Evolutionary conservation across 2,329 filamentous ascomycete genomes (phyloP), one percentile per base, ranked within the genome.

Genomic region (Byssochlamys sp.): DNA sequence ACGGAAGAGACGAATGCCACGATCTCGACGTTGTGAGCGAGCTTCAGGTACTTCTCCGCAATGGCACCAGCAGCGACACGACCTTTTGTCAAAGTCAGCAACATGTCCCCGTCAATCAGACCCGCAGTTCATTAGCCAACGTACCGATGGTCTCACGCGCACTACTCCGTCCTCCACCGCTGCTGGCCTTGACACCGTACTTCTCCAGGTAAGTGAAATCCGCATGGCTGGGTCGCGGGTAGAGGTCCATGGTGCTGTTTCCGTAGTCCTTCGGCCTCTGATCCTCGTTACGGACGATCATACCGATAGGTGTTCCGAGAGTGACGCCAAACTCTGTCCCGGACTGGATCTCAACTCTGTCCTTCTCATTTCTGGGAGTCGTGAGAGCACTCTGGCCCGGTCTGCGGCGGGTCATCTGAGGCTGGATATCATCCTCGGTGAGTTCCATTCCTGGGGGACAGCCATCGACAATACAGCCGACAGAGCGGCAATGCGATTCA

Each of bases 161-260:
- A 71, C 87, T 91, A 71, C 88, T 91, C 61, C 94, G 83, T 56
- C 94, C 92, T 65, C 94, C 92, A 58, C 94, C 92, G 60, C 86
- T 91, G 71, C 85, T 89, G 39, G 94, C 91, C 79, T 95, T 95
- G 65, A 95, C 86, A 58, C 92, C 92, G 73, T 99, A 99, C 78
- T 97, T 97, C 74, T 96, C 89, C 60, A 96, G 81, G 77, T 97
- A 97, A 60, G 94, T 97, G 84, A 88, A 96, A 76, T 97, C 92
- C 59, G 94, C 92, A 76, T 97, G 94, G 71, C 86, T 90, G 35
- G 92, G 94, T 55, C 94, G 84, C 3, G 94, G 94, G 81, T 88
- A 97, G 61, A 85, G 77, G 75, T 97, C 90, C 84, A 96, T 96
- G 29, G 91, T 96, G 71, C 84, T 83, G 75, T 85, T 84, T 57